Percentiles rank a stretch among this genome's conserved stretches.
phyloP scores from a whole-genome alignment of 768 basidiomycete genomes.

The Auricularia sp. region DNA sequence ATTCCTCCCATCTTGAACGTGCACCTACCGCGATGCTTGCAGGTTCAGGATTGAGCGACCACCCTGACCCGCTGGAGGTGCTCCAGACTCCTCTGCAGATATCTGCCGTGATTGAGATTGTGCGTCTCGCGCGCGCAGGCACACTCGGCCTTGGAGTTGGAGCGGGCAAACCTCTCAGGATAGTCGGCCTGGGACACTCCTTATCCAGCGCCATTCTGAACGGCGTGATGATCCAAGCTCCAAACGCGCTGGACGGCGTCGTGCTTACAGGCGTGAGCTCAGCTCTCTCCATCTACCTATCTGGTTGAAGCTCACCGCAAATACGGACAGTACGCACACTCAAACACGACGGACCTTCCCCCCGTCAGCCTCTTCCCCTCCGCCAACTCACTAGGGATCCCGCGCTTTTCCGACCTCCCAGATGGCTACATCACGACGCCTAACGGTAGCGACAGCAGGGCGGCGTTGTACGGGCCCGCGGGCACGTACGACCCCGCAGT shows the following conservation, averaged over 20 bases:
- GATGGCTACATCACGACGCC: not conserved
- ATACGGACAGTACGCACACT: no score
- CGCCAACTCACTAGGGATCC: not conserved
- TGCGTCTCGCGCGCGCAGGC: not conserved
- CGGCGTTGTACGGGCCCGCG: not conserved
- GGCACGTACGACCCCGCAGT: not conserved
- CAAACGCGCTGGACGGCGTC: not conserved
- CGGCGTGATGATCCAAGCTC: not conserved
- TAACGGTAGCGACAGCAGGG: no score
- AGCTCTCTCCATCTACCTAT: no score
- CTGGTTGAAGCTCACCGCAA: no score
- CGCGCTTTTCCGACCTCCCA: not conserved
- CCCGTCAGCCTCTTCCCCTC: not conserved
- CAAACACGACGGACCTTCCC: not conserved
- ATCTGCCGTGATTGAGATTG: not conserved
- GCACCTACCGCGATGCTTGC: not conserved
- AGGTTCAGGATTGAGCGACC: not conserved
- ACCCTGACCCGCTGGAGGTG: not conserved
- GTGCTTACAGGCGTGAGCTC: not conserved
- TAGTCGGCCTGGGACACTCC: not conserved
- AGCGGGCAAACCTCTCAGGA: not conserved
- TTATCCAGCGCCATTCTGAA: not conserved
- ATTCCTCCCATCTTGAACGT: no score
- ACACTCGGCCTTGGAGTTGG: no score
- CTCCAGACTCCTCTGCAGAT: not conserved